Evolutionary conservation across 2,329 filamentous ascomycete genomes (phyloP), one percentile per base, ranked within the genome.

Genomic region (Didymosphaeria variabile): DNA sequence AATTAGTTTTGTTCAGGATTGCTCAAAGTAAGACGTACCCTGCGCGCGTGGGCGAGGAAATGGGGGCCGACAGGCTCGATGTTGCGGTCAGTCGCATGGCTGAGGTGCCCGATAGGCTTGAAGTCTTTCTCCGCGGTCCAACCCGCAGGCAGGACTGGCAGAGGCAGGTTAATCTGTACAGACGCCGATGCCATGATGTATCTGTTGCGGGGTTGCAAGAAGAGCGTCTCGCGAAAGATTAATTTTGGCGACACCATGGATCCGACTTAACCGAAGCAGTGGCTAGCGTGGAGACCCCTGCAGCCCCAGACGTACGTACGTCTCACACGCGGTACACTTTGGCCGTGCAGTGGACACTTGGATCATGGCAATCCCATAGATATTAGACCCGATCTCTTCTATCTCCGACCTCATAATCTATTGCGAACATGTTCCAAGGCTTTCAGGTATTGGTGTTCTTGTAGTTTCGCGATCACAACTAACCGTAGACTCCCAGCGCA

Each of bases 41-140:
- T 91, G 77, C 95, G 94, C 73, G 95, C 95, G 81, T 98, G 94
- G 70, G 95, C 95, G 68, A 99, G 90, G 86, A 97, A 99, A 85
- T 97, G 93, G 81, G 95, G 94, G 71, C 95, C 95, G 70, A 98
- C 92, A 57, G 95, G 94, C 85, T 98, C 95, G 74, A 99, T 90
- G 78, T 91, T 94, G 77, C 95, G 90, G 83, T 94, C 90, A 54
- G 89, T 91, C 42, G 93, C 88, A 66, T 86, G 82, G 65, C 91
- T 94, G 66, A 98, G 85, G 71, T 88, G 85, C 73, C 90, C 91
- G 68, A 97, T 79, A 60, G 91, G 81, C 83, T 95, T 95, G 87
- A 98, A 97, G 80, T 96, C 92, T 80, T 96, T 97, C 63, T 97
- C 93, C 65, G 88, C 90, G 49, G 87, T 84, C 94, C 94, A 98